phyloP scores from a whole-genome alignment of 192 early-diverging fungal species.

The Entomortierella beljakovae region DNA sequence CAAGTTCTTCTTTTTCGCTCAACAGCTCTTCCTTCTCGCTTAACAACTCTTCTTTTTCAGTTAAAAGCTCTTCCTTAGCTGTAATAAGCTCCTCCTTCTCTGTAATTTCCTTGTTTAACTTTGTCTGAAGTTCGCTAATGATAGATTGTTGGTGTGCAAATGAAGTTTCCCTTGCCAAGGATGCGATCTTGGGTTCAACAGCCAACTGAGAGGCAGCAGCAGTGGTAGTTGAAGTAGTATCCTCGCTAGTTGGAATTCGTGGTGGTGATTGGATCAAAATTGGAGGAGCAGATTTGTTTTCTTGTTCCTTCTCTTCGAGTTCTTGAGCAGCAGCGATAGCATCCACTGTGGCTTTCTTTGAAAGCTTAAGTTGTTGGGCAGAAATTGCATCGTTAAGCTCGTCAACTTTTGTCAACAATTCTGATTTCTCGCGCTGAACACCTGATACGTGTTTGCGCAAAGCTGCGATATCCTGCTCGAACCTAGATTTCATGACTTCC shows the following conservation, averaged over 20 bases:
- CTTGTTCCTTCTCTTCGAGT: slow-evolving; percentile 18
- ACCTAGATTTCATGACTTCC: slow-evolving; percentile 62
- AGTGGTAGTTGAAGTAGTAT: background rate
- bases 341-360: slow-evolving; percentile 45
- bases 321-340: slow-evolving; percentile 43
- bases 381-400: slow-evolving; percentile 62
- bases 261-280: slow-evolving; percentile 32
- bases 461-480: slow-evolving; percentile 71
- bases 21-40: slow-evolving; percentile 57
- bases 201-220: background rate
- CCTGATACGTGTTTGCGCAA: slow-evolving; percentile 65
- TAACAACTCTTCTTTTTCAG: slow-evolving; percentile 56
- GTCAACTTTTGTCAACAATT: slow-evolving; percentile 66
- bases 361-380: slow-evolving; percentile 51
- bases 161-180: slow-evolving; percentile 47
- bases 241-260: background rate
- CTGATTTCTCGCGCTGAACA: slow-evolving; percentile 71
- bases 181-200: slow-evolving; percentile 29
- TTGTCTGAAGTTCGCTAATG: slow-evolving; percentile 45
- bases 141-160: slow-evolving; percentile 49
- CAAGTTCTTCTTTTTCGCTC: slow-evolving; percentile 65
- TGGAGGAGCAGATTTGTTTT: slow-evolving; percentile 4
- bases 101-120: slow-evolving; percentile 40
- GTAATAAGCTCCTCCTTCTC: slow-evolving; percentile 50
- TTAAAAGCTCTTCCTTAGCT: slow-evolving; percentile 53